Evolutionary conservation across 352 stramenopile species (phyloP).

Genomic region (Globisporangium yorkense): DNA sequence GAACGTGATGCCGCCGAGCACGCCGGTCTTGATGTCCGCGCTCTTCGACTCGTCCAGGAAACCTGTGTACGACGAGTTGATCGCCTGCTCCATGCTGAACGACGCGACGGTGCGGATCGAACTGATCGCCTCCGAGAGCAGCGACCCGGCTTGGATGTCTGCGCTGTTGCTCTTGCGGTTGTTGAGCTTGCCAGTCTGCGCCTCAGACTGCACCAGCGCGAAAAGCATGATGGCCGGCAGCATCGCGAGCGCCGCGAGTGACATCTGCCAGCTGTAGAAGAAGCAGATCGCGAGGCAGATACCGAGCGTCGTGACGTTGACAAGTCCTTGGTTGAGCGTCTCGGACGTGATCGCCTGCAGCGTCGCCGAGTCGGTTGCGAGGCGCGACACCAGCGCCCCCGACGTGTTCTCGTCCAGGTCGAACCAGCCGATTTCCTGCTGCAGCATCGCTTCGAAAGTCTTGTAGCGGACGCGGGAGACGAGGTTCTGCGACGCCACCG

Average conservation of each 20-base stretch:
- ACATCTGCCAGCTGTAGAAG: constrained; percentile 62
- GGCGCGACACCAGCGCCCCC: constrained; percentile 49
- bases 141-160: constrained; percentile 24
- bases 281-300: constrained; percentile 40
- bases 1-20: constrained; percentile 38
- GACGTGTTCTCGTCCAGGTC: constrained; percentile 54
- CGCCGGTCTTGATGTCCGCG: constrained; percentile 25
- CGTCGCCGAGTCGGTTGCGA: constrained; percentile 66
- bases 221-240: constrained; percentile 20
- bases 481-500: constrained; percentile 36
- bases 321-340: constrained; percentile 45
- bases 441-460: constrained; percentile 55
- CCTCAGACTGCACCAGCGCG: constrained; percentile 37
- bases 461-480: constrained; percentile 35
- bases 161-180: constrained; percentile 39
- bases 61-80: constrained; percentile 13
- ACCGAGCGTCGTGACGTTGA: constrained; percentile 48
- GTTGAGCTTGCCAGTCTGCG: constrained; percentile 26
- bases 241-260: constrained; percentile 29
- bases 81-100: constrained; percentile 25
- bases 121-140: constrained; percentile 41
- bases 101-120: constrained; percentile 49
- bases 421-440: constrained; percentile 76
- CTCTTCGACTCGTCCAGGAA: constrained; percentile 22
- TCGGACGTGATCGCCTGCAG: constrained; percentile 76